Evolutionary conservation across 805 yeast genomes (phyloP).

Genomic region (Starmerella powellii): DNA sequence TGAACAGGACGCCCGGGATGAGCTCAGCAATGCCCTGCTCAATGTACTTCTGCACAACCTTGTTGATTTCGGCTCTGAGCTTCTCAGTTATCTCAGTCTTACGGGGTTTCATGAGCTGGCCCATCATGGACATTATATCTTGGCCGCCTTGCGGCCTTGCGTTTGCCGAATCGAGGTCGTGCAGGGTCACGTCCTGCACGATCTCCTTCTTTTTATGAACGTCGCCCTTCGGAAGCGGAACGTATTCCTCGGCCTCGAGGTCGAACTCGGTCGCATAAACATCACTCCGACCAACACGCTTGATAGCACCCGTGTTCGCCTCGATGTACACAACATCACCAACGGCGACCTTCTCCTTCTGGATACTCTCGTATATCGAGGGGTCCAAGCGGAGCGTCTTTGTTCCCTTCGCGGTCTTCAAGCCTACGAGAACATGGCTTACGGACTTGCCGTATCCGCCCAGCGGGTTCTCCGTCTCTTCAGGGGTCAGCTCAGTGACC

Average conservation of each 20-base stretch:
- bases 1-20: slow-evolving; percentile 94
- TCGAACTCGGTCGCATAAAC: slow-evolving; percentile 98
- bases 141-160: slow-evolving; percentile 97
- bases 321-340: slow-evolving; percentile 97
- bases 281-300: slow-evolving; percentile 95
- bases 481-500: slow-evolving; percentile 89
- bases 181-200: slow-evolving; percentile 92
- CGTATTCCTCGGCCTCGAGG: slow-evolving; percentile 96
- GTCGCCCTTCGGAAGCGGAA: slow-evolving; percentile 97
- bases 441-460: slow-evolving; percentile 98
- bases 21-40: slow-evolving; percentile 97
- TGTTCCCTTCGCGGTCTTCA: slow-evolving; percentile 84
- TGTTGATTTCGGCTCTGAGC: slow-evolving; percentile 83
- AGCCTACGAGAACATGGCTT: slow-evolving; percentile 83
- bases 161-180: slow-evolving; percentile 92
- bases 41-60: slow-evolving; percentile 88
- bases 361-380: slow-evolving; percentile 82
- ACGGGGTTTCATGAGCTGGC: slow-evolving; percentile 87
- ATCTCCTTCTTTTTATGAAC: slow-evolving; percentile 96
- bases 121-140: slow-evolving; percentile 91
- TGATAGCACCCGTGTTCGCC: slow-evolving; percentile 94
- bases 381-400: slow-evolving; percentile 84
- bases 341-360: slow-evolving; percentile 83
- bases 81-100: slow-evolving; percentile 97
- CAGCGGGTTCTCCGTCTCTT: slow-evolving; percentile 89